A percentile compares a stretch with the other conserved stretches of the same genome.
These are phyloP conservation scores for Aureobasidium sp. DNA, from an alignment of 2,329 filamentous ascomycete species.

Conservation along the genomic window DNA sequence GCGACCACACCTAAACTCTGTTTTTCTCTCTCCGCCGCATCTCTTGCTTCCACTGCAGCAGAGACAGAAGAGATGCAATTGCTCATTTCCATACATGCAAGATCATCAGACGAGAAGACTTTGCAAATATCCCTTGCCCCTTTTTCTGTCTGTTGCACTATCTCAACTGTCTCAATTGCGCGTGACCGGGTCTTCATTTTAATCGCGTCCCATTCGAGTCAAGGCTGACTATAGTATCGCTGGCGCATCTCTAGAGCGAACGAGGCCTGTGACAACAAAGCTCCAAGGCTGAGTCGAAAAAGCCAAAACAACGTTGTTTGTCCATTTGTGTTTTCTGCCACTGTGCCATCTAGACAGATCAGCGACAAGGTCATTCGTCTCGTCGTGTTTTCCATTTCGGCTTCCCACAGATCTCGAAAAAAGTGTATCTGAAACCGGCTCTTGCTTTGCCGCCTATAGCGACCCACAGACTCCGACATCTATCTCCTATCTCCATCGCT, in stretches of 20 bases:
- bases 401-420: background rate
- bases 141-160: background rate
- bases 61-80: background rate
- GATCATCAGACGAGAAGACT: no score
- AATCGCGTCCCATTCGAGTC: background rate
- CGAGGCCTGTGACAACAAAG: background rate
- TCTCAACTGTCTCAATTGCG: background rate
- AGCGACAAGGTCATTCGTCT: background rate
- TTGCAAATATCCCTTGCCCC: background rate
- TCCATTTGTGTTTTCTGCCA: background rate
- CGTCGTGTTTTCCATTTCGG: background rate
- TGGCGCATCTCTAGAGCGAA: background rate
- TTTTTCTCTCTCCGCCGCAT: background rate
- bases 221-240: background rate
- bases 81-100: background rate
- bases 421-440: slow-evolving; percentile 4
- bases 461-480: background rate
- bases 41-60: background rate
- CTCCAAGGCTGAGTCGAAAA: background rate
- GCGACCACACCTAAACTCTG: slow-evolving; percentile 5
- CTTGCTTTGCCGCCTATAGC: background rate
- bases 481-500: background rate
- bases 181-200: background rate
- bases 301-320: background rate
- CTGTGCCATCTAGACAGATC: background rate